phyloP scores from a whole-genome alignment of 2,329 filamentous ascomycete species.

The Colletotrichum cuscutae region DNA sequence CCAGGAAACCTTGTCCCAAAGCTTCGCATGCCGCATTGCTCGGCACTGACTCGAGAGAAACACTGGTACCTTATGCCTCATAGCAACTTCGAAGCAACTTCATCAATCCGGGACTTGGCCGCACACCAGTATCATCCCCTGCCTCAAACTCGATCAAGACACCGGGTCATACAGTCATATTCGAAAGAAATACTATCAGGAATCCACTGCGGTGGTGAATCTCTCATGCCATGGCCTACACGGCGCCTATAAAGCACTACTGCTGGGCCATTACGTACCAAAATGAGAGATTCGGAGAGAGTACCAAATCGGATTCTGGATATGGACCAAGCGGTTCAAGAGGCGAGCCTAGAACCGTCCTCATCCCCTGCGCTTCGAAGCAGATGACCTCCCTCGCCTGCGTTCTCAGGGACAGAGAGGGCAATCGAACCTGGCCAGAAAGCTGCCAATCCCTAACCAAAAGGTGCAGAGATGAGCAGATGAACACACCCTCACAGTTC shows the following conservation, averaged over 20 bases:
- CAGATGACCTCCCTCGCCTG: slow-evolving; percentile 23
- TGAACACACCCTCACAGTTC: slow-evolving; percentile 22
- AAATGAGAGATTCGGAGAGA: not conserved
- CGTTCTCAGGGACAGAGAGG: not conserved
- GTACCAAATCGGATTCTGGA: slow-evolving; percentile 2
- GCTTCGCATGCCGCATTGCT: not conserved
- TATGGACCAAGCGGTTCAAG: slow-evolving; percentile 18
- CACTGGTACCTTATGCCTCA: not conserved
- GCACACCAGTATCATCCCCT: not conserved
- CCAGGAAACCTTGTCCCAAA: slow-evolving; percentile 16
- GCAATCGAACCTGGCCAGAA: slow-evolving; percentile 3
- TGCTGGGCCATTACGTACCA: not conserved
- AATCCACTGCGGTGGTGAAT: too few relatives aligned
- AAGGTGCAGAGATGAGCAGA: slow-evolving; percentile 23
- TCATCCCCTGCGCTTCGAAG: slow-evolving; percentile 3
- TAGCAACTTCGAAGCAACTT: not conserved
- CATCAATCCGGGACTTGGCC: not conserved
- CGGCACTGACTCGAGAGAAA: slow-evolving; percentile 2
- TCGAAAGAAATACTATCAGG: too few relatives aligned
- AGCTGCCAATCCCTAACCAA: not conserved
- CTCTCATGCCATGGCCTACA: too few relatives aligned
- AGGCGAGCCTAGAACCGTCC: not conserved
- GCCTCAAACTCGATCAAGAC: not conserved
- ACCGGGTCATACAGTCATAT: too few relatives aligned
- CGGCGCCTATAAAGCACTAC: too few relatives aligned